A percentile compares a stretch with the other conserved stretches of the same genome.
Conservation (phyloP, 768 basidiomycete genomes). For the Tylopilus felleus region DNA sequence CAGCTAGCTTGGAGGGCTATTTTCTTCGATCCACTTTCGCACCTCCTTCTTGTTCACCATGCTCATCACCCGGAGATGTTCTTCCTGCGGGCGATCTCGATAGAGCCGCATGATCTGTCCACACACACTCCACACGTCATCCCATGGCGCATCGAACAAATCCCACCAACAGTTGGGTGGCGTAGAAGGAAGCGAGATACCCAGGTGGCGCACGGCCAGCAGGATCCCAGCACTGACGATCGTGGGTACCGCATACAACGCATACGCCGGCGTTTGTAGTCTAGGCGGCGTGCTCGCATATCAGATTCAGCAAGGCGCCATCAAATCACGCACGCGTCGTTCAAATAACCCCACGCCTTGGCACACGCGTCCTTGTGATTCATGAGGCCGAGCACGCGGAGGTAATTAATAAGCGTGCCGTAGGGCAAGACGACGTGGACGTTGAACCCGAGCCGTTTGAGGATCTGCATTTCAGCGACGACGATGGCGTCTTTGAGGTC, state of each 20-base stretch:
- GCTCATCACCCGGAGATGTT: constrained; percentile 46
- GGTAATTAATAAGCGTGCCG: constrained; percentile 91
- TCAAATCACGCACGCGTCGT: constrained; percentile 78
- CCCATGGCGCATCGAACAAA: constrained; percentile 88
- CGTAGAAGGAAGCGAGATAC: constrained; percentile 68
- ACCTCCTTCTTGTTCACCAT: constrained; percentile 78
- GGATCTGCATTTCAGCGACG: constrained; percentile 94
- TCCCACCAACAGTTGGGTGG: constrained; percentile 87
- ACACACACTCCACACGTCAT: constrained; percentile 82
- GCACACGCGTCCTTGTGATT: constrained; percentile 66
- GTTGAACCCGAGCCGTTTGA: constrained; percentile 95
- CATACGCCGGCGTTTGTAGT: constrained; percentile 90
- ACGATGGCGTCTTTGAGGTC: constrained; percentile 93
- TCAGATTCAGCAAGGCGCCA: neutral
- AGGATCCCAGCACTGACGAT: constrained; percentile 90
- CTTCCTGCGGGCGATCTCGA: constrained; percentile 44
- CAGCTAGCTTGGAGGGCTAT: constrained; percentile 13
- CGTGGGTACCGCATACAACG: constrained; percentile 82
- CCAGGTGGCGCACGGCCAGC: constrained; percentile 69
- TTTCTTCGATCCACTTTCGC: constrained; percentile 76
- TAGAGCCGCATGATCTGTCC: constrained; percentile 86
- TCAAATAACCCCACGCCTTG: constrained; percentile 90
- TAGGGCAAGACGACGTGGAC: constrained; percentile 92
- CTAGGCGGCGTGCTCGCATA: constrained; percentile 39
- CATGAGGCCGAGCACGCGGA: constrained; percentile 84